Conservation (phyloP, 306 rosid genomes). For the Inga laurina region DNA sequence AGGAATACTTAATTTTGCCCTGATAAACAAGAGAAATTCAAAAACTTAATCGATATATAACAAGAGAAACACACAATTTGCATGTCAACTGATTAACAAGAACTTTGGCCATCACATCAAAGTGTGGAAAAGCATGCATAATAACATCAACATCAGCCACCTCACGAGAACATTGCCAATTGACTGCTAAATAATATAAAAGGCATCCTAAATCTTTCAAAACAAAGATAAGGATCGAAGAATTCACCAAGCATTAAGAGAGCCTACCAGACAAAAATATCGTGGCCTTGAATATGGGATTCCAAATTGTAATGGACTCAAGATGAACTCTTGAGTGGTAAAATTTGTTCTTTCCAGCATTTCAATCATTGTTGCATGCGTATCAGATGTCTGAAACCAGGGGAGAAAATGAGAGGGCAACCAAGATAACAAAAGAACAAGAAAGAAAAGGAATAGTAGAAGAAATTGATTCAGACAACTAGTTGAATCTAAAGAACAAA, state of each 20-base stretch:
- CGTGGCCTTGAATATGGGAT: slow-evolving; percentile 98
- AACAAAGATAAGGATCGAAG: slow-evolving; percentile 14
- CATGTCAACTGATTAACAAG: slow-evolving; percentile 3
- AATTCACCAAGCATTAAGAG: slow-evolving; percentile 26
- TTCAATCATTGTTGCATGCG: slow-evolving; percentile 73
- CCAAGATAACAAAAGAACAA: not conserved
- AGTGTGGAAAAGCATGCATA: slow-evolving; percentile 6
- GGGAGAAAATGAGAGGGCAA: not conserved
- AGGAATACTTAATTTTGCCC: slow-evolving; percentile 1
- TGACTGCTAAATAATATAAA: slow-evolving; percentile 10
- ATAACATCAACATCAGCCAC: not conserved
- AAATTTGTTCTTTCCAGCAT: slow-evolving; percentile 63
- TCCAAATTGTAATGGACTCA: slow-evolving; percentile 90
- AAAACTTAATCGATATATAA: not conserved
- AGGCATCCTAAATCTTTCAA: slow-evolving; percentile 9
- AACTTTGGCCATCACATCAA: slow-evolving; percentile 8
- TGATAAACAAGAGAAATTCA: not conserved
- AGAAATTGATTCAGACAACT: slow-evolving; percentile 9
- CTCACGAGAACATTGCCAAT: not conserved
- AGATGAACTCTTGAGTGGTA: slow-evolving; percentile 79
- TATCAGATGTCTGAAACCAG: slow-evolving; percentile 81
- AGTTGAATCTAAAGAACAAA: slow-evolving; percentile 38
- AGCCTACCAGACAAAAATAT: slow-evolving; percentile 88
- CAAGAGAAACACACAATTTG: too few species aligned
- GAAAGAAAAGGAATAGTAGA: slow-evolving; percentile 1